Evolutionary conservation across 176 grass and related monocot species (phyloP).

Genomic region (Melocanna baccifera): DNA sequence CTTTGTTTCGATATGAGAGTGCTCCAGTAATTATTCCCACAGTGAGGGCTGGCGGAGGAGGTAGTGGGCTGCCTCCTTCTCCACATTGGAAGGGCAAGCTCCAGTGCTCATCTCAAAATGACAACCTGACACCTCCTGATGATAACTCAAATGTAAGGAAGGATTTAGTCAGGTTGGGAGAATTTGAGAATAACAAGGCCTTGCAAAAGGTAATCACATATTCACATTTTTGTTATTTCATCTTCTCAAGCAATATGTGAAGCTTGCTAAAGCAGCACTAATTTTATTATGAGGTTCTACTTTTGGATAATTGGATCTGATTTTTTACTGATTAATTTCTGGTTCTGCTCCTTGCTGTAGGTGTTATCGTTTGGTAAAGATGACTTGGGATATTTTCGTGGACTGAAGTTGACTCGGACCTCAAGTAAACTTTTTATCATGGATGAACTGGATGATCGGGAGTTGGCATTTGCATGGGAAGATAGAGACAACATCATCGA

Average conservation of each 20-base stretch:
- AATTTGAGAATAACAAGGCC: slow-evolving; percentile 21
- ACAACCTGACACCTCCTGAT: slow-evolving; percentile 25
- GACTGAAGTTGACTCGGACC: slow-evolving; percentile 42
- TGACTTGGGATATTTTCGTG: slow-evolving; percentile 52
- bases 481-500: slow-evolving; percentile 51
- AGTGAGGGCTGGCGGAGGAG: not conserved
- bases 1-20: slow-evolving; percentile 49
- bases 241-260: slow-evolving; percentile 19
- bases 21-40: slow-evolving; percentile 44
- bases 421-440: slow-evolving; percentile 52
- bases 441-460: slow-evolving; percentile 53
- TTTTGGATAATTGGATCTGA: slow-evolving; percentile 1
- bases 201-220: slow-evolving; percentile 41
- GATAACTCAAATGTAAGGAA: slow-evolving; percentile 22
- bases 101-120: slow-evolving; percentile 32
- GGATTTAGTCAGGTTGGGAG: slow-evolving; percentile 44
- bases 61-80: slow-evolving; percentile 39
- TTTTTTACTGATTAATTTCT: slow-evolving; percentile 24
- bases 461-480: slow-evolving; percentile 60
- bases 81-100: slow-evolving; percentile 36
- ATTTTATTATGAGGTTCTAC: not conserved
- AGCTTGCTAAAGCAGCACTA: slow-evolving; percentile 21
- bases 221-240: slow-evolving; percentile 3
- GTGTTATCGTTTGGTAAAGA: slow-evolving; percentile 53
- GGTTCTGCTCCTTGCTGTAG: slow-evolving; percentile 26